Percentiles rank a stretch among this genome's conserved stretches.
phyloP scores from a whole-genome alignment of 2,329 filamentous ascomycete species.

The Fusarium irregulare region DNA sequence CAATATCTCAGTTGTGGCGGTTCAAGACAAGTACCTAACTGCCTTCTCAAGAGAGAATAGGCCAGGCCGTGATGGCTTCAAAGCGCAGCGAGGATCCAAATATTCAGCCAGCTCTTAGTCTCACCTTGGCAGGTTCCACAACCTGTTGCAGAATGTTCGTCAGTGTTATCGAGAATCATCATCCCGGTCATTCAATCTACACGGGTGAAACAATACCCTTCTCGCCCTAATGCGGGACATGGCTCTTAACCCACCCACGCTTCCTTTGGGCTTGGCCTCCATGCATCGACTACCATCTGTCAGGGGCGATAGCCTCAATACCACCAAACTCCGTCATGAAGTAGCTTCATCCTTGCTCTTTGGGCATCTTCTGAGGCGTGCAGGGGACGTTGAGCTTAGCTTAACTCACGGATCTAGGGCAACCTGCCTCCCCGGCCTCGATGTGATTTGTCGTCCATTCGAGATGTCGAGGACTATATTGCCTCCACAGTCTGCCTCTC shows the following conservation, averaged over 20 bases:
- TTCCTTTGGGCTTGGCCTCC: conserved; percentile 30
- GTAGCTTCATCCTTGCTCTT: conserved; percentile 32
- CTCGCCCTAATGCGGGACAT: conserved; percentile 35
- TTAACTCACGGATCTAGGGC: conserved; percentile 9
- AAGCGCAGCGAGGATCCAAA: background rate
- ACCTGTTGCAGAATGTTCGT: conserved; percentile 8
- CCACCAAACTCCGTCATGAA: conserved; percentile 38
- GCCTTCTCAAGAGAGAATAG: background rate
- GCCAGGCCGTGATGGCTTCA: background rate
- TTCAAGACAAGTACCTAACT: background rate
- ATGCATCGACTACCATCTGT: conserved; percentile 22
- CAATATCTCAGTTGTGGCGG: conserved; percentile 18
- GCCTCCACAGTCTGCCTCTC: conserved; percentile 20
- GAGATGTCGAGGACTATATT: conserved; percentile 36
- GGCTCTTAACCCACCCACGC: conserved; percentile 15
- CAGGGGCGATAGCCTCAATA: conserved; percentile 33
- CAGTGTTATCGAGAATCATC: conserved; percentile 1
- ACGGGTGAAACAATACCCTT: conserved; percentile 36
- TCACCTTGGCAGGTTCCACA: background rate
- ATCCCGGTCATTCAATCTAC: conserved; percentile 23
- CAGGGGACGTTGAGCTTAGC: conserved; percentile 17
- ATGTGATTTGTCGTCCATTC: conserved; percentile 32
- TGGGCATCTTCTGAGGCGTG: conserved; percentile 25
- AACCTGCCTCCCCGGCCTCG: conserved; percentile 27
- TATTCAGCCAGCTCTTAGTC: background rate